Conservation (phyloP, 352 stramenopile genomes). For the Globisporangium nunn region DNA sequence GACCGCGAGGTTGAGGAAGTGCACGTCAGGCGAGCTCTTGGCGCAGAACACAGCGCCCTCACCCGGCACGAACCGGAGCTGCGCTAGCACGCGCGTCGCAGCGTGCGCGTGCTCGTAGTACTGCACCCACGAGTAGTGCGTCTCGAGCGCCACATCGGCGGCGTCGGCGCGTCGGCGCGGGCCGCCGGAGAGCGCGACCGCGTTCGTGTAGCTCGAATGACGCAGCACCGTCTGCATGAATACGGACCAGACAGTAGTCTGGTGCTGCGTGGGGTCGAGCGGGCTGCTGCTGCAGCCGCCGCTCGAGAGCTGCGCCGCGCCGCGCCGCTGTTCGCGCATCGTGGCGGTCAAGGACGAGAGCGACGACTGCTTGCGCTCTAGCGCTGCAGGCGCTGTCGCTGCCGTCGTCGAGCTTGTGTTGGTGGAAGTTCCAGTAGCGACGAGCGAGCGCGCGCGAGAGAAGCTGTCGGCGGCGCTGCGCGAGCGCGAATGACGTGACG, state of each 20-base stretch:
- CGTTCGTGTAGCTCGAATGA: conserved; percentile 7
- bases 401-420: background rate
- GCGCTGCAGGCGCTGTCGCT: background rate
- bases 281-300: conserved; percentile 2
- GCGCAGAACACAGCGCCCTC: conserved; percentile 56
- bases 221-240: conserved; percentile 15
- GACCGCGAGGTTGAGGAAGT: conserved; percentile 54
- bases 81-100: conserved; percentile 38
- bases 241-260: conserved; percentile 10
- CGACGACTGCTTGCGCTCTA: conserved; percentile 11
- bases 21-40: conserved; percentile 33
- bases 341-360: conserved; percentile 1
- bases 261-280: conserved; percentile 7
- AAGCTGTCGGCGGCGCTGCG: conserved; percentile 8
- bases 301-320: background rate
- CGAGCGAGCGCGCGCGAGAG: background rate
- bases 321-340: conserved; percentile 2
- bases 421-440: too few relatives aligned
- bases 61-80: conserved; percentile 43
- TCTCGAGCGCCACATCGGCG: conserved; percentile 2
- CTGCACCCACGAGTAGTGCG: conserved; percentile 25
- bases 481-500: conserved; percentile 6
- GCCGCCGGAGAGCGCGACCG: conserved; percentile 10
- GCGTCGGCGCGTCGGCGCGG: background rate
- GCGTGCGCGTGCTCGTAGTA: conserved; percentile 23